A percentile compares a stretch with the other conserved stretches of the same genome.
phyloP scores from a whole-genome alignment of 1,139 yeast genomes.

The Debaryomyces subglobosus region DNA sequence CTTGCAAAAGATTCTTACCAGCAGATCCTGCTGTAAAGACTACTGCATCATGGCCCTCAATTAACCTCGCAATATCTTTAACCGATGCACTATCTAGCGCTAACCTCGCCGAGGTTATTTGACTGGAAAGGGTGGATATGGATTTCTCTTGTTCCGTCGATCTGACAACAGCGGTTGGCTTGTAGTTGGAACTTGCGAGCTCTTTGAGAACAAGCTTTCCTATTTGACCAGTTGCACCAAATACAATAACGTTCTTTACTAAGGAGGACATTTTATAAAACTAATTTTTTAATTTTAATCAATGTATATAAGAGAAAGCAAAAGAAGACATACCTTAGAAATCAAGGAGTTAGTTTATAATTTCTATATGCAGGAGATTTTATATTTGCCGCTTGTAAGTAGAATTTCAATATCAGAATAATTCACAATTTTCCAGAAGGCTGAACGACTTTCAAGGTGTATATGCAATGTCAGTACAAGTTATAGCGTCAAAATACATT shows the following conservation, averaged over 20 bases:
- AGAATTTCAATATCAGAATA: too few relatives aligned
- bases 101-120: slow-evolving; percentile 23
- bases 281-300: neutral
- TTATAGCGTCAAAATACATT: too few relatives aligned
- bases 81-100: slow-evolving; percentile 38
- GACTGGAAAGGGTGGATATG: neutral
- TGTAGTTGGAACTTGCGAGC: slow-evolving; percentile 26
- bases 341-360: too few relatives aligned
- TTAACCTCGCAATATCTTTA: slow-evolving; percentile 26
- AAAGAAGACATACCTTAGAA: neutral
- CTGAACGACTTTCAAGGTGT: too few relatives aligned
- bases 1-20: slow-evolving; percentile 54
- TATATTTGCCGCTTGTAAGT: too few relatives aligned
- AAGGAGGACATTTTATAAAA: slow-evolving; percentile 9
- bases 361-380: too few relatives aligned
- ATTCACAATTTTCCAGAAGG: too few relatives aligned
- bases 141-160: slow-evolving; percentile 42
- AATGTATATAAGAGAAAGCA: neutral
- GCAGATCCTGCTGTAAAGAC: slow-evolving; percentile 69
- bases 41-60: slow-evolving; percentile 57
- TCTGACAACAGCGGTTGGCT: slow-evolving; percentile 57
- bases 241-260: slow-evolving; percentile 27
- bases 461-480: too few relatives aligned
- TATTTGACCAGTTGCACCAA: slow-evolving; percentile 68
- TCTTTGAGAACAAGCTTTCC: slow-evolving; percentile 44